phyloP scores from a whole-genome alignment of 2,329 filamentous ascomycete genomes.

The Elsinoe batatas region DNA sequence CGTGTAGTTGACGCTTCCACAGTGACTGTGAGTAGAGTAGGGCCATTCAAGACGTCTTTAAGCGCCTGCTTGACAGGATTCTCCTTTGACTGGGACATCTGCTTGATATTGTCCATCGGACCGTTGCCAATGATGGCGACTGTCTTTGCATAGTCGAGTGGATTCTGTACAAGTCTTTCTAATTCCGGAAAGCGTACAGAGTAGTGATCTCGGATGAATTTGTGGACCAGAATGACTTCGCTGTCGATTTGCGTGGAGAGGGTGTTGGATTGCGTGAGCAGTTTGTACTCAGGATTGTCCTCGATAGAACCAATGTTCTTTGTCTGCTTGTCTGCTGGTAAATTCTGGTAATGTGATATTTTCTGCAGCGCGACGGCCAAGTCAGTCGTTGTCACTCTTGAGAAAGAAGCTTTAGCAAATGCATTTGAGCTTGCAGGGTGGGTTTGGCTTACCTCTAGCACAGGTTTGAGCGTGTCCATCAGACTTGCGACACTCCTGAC shows the following conservation, averaged over 20 bases:
- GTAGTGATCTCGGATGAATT: conserved; percentile 93
- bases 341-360: conserved; percentile 66
- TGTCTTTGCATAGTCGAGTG: conserved; percentile 89
- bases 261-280: conserved; percentile 79
- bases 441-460: conserved; percentile 62
- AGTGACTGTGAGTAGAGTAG: conserved; percentile 88
- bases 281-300: conserved; percentile 83
- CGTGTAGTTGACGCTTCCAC: conserved; percentile 87
- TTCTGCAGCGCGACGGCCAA: conserved; percentile 52
- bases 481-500: conserved; percentile 69
- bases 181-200: conserved; percentile 88
- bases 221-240: conserved; percentile 87
- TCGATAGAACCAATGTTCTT: conserved; percentile 72
- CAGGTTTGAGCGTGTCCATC: conserved; percentile 70
- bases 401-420: conserved; percentile 2
- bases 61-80: conserved; percentile 70
- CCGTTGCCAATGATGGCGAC: conserved; percentile 90
- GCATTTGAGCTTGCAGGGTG: conserved; percentile 14
- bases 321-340: conserved; percentile 54
- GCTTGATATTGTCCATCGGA: conserved; percentile 79
- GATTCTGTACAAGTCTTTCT: conserved; percentile 80
- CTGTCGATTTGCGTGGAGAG: conserved; percentile 87
- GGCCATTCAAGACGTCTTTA: conserved; percentile 73
- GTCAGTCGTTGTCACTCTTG: conserved; percentile 55
- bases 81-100: conserved; percentile 62